phyloP scores from a whole-genome alignment of 2,329 filamentous ascomycete genomes.

The Fusarium domesticum region DNA sequence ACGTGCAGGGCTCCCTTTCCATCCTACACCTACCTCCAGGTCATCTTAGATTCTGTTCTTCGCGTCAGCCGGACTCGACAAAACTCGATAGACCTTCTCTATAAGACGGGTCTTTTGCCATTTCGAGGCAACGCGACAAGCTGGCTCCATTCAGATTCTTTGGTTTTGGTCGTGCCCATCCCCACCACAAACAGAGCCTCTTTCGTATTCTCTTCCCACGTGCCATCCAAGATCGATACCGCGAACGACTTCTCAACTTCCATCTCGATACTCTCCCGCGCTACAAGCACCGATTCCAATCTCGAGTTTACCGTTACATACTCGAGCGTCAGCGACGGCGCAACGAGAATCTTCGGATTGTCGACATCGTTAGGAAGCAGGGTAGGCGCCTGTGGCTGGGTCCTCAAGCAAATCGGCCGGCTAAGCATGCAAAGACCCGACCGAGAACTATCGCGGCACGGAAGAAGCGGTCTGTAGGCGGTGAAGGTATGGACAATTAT shows the following conservation, averaged over 20 bases:
- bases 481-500: constrained; percentile 27
- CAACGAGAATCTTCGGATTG: constrained; percentile 45
- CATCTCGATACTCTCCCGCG: constrained; percentile 71
- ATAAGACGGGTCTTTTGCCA: constrained; percentile 6
- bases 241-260: constrained; percentile 65
- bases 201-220: constrained; percentile 68
- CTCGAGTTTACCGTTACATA: constrained; percentile 72
- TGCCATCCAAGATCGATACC: constrained; percentile 58
- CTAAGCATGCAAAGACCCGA: constrained; percentile 35
- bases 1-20: constrained; percentile 1
- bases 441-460: constrained; percentile 30
- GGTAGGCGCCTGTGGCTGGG: constrained; percentile 47
- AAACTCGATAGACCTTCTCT: constrained; percentile 5
- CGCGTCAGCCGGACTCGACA: constrained; percentile 13
- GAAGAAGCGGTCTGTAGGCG: constrained; percentile 30
- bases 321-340: constrained; percentile 60
- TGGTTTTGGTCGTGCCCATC: constrained; percentile 34
- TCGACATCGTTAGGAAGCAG: constrained; percentile 42
- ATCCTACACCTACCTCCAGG: not conserved
- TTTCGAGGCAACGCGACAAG: constrained; percentile 27
- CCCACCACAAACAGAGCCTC: constrained; percentile 47
- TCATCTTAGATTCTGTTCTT: constrained; percentile 3
- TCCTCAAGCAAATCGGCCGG: constrained; percentile 26
- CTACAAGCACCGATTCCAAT: constrained; percentile 69
- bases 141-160: constrained; percentile 47